Evolutionary conservation across 2,329 filamentous ascomycete species (phyloP), one percentile per base, ranked within the genome.

Genomic region (Emergomyces orientalis): DNA sequence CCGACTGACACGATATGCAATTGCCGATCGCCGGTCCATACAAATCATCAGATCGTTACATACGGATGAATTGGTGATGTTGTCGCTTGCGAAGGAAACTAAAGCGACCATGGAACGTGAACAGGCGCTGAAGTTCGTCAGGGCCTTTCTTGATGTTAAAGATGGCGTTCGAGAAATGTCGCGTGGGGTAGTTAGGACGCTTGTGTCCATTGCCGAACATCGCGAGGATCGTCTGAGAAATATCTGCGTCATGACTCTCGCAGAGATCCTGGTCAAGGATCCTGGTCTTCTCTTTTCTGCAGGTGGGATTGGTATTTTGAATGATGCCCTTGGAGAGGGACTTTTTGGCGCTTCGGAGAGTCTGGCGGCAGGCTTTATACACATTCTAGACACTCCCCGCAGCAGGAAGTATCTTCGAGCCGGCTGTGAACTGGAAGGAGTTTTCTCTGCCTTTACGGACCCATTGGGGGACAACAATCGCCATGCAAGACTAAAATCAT

Each of bases 41-140:
- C 89, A 90, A 72, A 96, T 88, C 59, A 96, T 99, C 65, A 86
- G 93, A 62, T 83, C 84, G 17, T 79, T 97, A 25, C 92, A 97
- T 68, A 97, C 91, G 0, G 95, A 99, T 73, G 93, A 91, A 69
- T 81, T 97, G 25, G 92, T 97, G 34, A 91, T 96, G 47, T 81
- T 93, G 70, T 97, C 94, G 0, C 80, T 99, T 41, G 91, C 95
- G 67, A 97, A 97, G 73, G 94, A 97, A 74, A 88, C 89, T 71
- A 97, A 97, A 75, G 90, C 93, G n/a, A 92, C 93, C 69, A 90
- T 99, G 22, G 94, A 99, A 78, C 85, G 95, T 61, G 94, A 99
- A 75, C 94, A 99, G 76, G 94, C 94, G 14, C 80, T 99, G 70
- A 99, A 99, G 74, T 97, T 99, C 73, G 88, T 97, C 32, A 86